Percentiles rank a stretch among this genome's conserved stretches.
phyloP scores from a whole-genome alignment of 176 grass and related monocot species.

The Cocos nucifera region DNA sequence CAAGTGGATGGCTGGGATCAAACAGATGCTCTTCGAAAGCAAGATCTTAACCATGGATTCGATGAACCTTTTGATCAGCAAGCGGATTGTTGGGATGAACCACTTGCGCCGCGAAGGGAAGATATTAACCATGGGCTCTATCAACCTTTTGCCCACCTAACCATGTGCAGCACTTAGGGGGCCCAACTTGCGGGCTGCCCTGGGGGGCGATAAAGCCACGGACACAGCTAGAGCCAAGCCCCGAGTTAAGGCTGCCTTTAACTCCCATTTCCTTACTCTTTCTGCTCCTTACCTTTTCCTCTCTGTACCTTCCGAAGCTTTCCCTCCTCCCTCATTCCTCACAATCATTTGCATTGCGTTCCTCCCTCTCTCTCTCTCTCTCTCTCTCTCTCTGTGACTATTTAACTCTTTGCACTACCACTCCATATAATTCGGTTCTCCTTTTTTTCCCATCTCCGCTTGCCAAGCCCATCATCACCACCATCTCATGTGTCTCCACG shows the following conservation, averaged over 20 bases:
- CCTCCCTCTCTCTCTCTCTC: not conserved
- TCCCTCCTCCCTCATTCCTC: too few species aligned
- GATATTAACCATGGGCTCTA: too few species aligned
- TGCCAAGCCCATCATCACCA: constrained; percentile 5
- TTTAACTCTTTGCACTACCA: not conserved
- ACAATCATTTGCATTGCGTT: too few species aligned
- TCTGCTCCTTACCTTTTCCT: not conserved
- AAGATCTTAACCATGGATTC: too few species aligned
- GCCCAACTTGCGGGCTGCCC: too few species aligned
- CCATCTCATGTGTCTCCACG: constrained; percentile 11
- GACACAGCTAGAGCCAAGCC: not conserved
- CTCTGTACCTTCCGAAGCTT: not conserved
- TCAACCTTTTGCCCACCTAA: too few species aligned
- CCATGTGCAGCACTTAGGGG: too few species aligned
- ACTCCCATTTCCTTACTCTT: not conserved
- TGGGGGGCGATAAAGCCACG: not conserved
- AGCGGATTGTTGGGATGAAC: too few species aligned
- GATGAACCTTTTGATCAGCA: too few species aligned
- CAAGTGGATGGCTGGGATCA: too few species aligned
- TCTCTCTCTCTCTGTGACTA: not conserved
- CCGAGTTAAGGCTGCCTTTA: not conserved
- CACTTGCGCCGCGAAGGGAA: too few species aligned
- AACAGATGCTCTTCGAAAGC: too few species aligned
- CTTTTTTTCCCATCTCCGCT: not conserved
- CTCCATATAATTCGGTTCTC: constrained; percentile 6